Evolutionary conservation across 2,329 filamentous ascomycete genomes (phyloP).

Genomic region (Bipolaris cookei): DNA sequence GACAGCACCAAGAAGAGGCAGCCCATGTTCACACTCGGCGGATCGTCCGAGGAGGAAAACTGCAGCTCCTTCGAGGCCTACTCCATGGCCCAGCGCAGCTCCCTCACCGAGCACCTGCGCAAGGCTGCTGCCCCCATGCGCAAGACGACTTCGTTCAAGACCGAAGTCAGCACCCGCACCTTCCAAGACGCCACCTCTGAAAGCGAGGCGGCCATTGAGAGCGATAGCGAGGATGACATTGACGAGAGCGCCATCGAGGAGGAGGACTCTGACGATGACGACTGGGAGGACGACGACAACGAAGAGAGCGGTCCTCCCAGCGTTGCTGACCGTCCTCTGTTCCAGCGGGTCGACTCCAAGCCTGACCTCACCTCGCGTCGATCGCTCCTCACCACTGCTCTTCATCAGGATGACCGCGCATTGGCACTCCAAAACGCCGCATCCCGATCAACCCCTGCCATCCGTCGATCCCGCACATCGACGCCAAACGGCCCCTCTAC

Average conservation of each 20-base stretch:
- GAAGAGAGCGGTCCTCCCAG: slow-evolving; percentile 84
- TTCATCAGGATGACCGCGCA: slow-evolving; percentile 79
- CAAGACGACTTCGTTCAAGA: slow-evolving; percentile 84
- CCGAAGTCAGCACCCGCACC: slow-evolving; percentile 72
- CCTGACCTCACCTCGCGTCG: slow-evolving; percentile 83
- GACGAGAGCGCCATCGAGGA: slow-evolving; percentile 67
- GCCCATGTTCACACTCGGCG: slow-evolving; percentile 75
- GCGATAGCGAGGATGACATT: slow-evolving; percentile 65
- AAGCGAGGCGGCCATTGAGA: slow-evolving; percentile 66
- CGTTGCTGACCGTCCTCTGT: slow-evolving; percentile 78
- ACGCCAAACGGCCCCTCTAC: slow-evolving; percentile 72
- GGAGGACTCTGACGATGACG: slow-evolving; percentile 60
- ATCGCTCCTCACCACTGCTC: slow-evolving; percentile 87
- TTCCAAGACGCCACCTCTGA: slow-evolving; percentile 63
- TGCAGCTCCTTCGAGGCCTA: slow-evolving; percentile 73
- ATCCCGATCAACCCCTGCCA: slow-evolving; percentile 60
- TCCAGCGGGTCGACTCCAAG: slow-evolving; percentile 89
- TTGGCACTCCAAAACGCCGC: slow-evolving; percentile 72
- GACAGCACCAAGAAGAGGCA: slow-evolving; percentile 67
- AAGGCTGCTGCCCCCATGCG: slow-evolving; percentile 56
- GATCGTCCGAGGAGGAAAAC: slow-evolving; percentile 84
- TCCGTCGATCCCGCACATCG: slow-evolving; percentile 67
- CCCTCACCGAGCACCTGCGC: slow-evolving; percentile 61
- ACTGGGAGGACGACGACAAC: slow-evolving; percentile 68
- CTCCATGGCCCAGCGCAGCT: slow-evolving; percentile 60